Evolutionary conservation across 306 rosid genomes (phyloP).

Genomic region (Begonia fuchsioides): DNA sequence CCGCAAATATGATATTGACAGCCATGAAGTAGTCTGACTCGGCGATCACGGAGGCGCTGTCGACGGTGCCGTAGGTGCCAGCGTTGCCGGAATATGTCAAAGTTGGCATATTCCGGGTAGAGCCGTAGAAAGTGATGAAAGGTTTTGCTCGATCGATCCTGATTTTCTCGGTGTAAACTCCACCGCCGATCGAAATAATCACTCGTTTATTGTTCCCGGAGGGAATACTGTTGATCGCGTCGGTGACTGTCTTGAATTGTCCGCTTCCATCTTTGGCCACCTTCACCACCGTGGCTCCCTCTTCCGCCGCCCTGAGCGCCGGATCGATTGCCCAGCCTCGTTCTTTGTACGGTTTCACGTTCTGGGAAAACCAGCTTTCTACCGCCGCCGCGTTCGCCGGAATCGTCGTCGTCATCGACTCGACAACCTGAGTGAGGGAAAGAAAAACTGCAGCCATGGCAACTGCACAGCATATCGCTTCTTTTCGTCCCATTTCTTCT

Average conservation of each 20-base stretch:
- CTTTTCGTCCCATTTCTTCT: too few relatives aligned
- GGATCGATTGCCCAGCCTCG: constrained; percentile 2
- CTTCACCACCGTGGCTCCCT: constrained; percentile 12
- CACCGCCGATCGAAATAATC: constrained; percentile 34
- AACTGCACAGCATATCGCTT: neutral
- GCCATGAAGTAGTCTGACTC: constrained; percentile 25
- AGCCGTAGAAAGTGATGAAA: constrained; percentile 31
- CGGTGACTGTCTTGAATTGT: constrained; percentile 26
- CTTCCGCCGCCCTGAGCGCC: constrained; percentile 32
- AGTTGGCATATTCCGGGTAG: constrained; percentile 17
- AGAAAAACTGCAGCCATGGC: too few relatives aligned
- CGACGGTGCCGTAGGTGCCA: constrained; percentile 30
- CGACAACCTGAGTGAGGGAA: neutral
- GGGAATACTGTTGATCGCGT: constrained; percentile 41
- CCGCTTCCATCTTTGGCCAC: constrained; percentile 38
- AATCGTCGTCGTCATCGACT: neutral
- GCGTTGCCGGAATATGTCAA: constrained; percentile 31
- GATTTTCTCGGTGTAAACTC: constrained; percentile 44
- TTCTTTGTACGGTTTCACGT: too few relatives aligned
- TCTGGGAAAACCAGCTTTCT: too few relatives aligned
- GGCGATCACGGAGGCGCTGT: constrained; percentile 35
- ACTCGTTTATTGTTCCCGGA: constrained; percentile 27
- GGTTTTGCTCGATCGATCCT: constrained; percentile 24
- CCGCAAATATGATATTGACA: constrained; percentile 26
- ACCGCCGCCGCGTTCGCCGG: too few relatives aligned